These are phyloP conservation scores for Corylus avellana DNA, from an alignment of 306 rosid species.

Conservation along the genomic window DNA sequence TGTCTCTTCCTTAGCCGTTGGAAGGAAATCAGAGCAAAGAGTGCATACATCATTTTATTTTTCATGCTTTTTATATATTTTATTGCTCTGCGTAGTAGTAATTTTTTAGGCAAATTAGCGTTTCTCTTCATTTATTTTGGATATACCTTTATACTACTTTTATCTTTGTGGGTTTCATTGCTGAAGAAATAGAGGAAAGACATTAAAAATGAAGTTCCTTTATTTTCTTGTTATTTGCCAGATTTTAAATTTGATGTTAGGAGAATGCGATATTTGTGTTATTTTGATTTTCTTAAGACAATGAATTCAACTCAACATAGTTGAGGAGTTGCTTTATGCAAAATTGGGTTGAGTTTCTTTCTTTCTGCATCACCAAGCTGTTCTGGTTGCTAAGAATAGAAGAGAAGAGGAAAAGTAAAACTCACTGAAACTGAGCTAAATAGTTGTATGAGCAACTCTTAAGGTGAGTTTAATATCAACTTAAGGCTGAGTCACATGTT, in stretches of 20 bases:
- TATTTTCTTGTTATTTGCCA: not conserved
- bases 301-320: not conserved
- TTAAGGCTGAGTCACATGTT: not conserved
- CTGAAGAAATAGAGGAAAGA: slow-evolving; percentile 5
- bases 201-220: slow-evolving; percentile 3
- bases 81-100: not conserved
- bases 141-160: not conserved
- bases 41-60: not conserved
- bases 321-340: slow-evolving; percentile 3
- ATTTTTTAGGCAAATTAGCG: not conserved
- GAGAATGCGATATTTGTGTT: not conserved
- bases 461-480: not conserved
- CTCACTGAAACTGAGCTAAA: not conserved
- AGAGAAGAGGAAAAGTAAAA: not conserved
- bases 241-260: not conserved
- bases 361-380: not conserved
- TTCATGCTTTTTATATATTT: not conserved
- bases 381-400: not conserved
- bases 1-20: slow-evolving; percentile 17
- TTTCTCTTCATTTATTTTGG: not conserved
- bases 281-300: not conserved
- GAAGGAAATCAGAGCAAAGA: slow-evolving; percentile 2
- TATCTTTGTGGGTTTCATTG: not conserved
- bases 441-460: not conserved
- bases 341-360: not conserved